Evolutionary conservation across 805 yeast species (phyloP).

Genomic region (Cyberlindnera xishuangbannaensis): DNA sequence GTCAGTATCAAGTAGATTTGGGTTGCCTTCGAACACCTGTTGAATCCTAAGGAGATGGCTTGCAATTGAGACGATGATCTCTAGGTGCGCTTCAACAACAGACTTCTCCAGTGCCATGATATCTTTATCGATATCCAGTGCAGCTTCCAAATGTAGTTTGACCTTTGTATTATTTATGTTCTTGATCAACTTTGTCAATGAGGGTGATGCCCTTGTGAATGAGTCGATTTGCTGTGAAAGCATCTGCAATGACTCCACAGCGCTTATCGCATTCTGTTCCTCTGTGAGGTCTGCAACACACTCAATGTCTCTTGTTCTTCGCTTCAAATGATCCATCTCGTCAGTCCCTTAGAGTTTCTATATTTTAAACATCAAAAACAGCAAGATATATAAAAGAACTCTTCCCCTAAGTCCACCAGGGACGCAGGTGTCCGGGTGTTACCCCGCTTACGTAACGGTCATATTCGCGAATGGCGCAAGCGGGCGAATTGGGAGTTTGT

Average conservation of each 20-base stretch:
- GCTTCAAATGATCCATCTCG: no score
- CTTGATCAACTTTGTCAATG: slow-evolving; percentile 6
- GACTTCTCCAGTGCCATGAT: slow-evolving; percentile 3
- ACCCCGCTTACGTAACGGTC: no score
- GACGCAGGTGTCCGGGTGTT: no score
- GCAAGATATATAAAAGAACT: no score
- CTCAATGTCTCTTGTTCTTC: no score
- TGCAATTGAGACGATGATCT: not conserved
- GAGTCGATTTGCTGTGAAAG: slow-evolving; percentile 5
- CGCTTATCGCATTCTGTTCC: not conserved
- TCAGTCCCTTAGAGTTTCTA: no score
- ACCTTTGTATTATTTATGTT: slow-evolving; percentile 7
- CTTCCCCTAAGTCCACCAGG: no score
- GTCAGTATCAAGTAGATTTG: not conserved
- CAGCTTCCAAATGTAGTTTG: slow-evolving; percentile 7
- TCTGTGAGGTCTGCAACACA: no score
- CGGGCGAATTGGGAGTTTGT: no score
- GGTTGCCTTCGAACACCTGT: no score
- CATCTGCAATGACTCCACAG: slow-evolving; percentile 4
- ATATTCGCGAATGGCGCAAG: no score
- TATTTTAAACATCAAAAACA: no score
- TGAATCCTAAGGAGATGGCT: not conserved
- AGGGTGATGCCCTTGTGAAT: slow-evolving; percentile 2
- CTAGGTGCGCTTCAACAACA: slow-evolving; percentile 7
- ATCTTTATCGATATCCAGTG: not conserved